Evolutionary conservation across 1,139 yeast genomes (phyloP), one percentile per base, ranked within the genome.

Genomic region (Pichia cactophila): DNA sequence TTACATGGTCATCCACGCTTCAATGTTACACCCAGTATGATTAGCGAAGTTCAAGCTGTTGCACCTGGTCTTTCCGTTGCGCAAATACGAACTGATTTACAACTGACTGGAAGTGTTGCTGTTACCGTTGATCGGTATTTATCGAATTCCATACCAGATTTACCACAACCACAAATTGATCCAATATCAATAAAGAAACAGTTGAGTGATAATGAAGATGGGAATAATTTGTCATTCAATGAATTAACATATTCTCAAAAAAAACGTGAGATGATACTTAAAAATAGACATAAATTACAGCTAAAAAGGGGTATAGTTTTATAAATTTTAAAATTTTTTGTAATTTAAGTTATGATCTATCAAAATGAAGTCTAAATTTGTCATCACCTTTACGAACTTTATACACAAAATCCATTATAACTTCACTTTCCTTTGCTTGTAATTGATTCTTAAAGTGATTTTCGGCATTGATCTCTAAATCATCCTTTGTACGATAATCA

Each of bases 21-120:
- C n/a, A 2, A 62, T 59, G 23, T 23, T 10, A 84, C 88, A 3
- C 77, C 74, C 11, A 81, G 78, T 54, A 90, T 90, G 97, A 74
- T 90, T 45, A 94, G 86, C 56, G 83, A 86, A 0, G 97, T 90
- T 1, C 87, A 82, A 58, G 79, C 89, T 29, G 73, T 90, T 54
- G 96, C 89, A 0, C 97, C 97, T 1, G 73, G 73, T 35, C 69
- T 87, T 45, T 72, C 86, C 0, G 74, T 69, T 9, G 86, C 77
- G n/a, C 95, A 86, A 63, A 87, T 90, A 53, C 70, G 78, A 52
- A 69, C 72, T 53, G 87, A 81, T 60, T 69, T 78, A 56, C 61
- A 58, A 45, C 73, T 79, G 51, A 77, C 94, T 0, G 95, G 95
- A 1, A 82, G 86, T 7, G 90, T 90, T 1, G 92, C 87, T 63